Base-by-base conservation (phyloP, 768 basidiomycete genomes). In the Pleurotus platypus region DNA sequence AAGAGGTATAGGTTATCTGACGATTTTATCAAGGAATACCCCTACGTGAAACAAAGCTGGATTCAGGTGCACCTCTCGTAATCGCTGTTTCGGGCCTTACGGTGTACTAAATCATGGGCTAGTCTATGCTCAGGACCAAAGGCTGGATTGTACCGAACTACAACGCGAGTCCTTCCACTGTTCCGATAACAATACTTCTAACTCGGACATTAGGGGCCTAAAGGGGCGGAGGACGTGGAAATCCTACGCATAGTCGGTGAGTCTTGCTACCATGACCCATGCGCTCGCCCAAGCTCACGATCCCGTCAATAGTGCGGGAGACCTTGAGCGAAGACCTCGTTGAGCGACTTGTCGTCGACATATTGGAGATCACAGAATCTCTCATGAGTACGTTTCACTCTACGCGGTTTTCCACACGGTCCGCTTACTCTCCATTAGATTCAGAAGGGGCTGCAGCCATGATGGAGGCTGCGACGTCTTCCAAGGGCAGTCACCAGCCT, bases 61-160 rank as follows among this genome's bases (percentile, higher is more conserved):
- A 72, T 85, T 49, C 78, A 78, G 66, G 73, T 72, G 64, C 24
- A 57, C 58, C 7, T 18, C 9, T 27, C 5, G 26, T 57, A 46
- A 22, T 62, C 18, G 20, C 54, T 39, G 4, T 13, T 13, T 46
- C 20, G 13, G 16, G 9, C 45, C 2, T n/a, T n/a, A 9, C 8
- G 16, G 20, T 64, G 60, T 62, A 35, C 13, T 38, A 5, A 54
- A 40, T 18, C 24, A 39, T 47, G 39, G 37, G 22, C 7, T 60
- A 80, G 72, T 69, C 70, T 26, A 65, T 82, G 62, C 64, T 83
- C 24, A 70, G 78, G 46, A 70, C 69, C 7, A 82, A 81, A 60
- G 80, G 82, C 2, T 85, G 84, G 84, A 84, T 85, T 55, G 80
- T 84, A 1, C 82, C 83, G 8, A 83, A 84, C 65, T 85, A 85